phyloP scores from a whole-genome alignment of 768 basidiomycete species.

The Leccinellum luteum region DNA sequence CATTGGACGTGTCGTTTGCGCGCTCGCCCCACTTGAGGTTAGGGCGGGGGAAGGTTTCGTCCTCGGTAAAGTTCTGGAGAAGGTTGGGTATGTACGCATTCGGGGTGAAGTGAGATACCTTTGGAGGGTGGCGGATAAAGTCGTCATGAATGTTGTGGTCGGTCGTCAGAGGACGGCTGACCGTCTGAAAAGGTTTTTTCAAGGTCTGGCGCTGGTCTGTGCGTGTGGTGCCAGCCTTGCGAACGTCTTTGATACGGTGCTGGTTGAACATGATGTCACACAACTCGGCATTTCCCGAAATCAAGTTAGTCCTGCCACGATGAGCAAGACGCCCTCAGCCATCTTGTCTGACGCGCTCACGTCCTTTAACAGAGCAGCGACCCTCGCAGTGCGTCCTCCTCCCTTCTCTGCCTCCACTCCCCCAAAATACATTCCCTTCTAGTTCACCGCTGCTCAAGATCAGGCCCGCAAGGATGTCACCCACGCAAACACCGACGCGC shows the following conservation, averaged over 20 bases:
- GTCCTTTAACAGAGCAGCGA: conserved; percentile 39
- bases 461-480: conserved; percentile 53
- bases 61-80: conserved; percentile 10
- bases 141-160: conserved; percentile 37
- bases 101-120: conserved; percentile 10
- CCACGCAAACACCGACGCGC: conserved; percentile 43
- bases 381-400: conserved; percentile 36
- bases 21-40: conserved; percentile 19
- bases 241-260: conserved; percentile 1
- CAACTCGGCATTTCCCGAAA: conserved; percentile 24
- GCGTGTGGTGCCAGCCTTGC: conserved; percentile 6
- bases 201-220: conserved; percentile 18
- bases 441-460: conserved; percentile 60
- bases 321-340: conserved; percentile 35
- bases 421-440: neutral
- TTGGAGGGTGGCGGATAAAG: conserved; percentile 30
- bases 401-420: neutral
- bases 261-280: neutral
- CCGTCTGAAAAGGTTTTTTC: conserved; percentile 31
- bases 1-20: conserved; percentile 11
- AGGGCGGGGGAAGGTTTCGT: conserved; percentile 4
- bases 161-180: conserved; percentile 23
- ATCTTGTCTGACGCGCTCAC: conserved; percentile 42
- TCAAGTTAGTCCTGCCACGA: conserved; percentile 18
- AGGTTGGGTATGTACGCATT: neutral